These are phyloP conservation scores for Asterionellopsis glacialis DNA, from an alignment of 108 stramenopile species.

Conservation along the genomic window DNA sequence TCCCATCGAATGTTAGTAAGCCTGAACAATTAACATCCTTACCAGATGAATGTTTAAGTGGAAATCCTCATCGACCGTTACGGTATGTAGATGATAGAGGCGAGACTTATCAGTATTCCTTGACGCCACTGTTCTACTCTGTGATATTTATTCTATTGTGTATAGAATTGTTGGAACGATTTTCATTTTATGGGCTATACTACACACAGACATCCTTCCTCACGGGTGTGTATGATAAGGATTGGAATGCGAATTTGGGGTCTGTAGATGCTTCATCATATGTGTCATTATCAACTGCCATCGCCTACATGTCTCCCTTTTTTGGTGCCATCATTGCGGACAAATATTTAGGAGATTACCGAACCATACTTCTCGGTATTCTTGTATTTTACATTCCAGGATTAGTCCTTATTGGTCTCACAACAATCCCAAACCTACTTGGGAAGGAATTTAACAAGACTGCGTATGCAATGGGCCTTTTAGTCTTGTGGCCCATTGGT, in stretches of 20 bases:
- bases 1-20: conserved; percentile 34
- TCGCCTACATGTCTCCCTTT: conserved; percentile 86
- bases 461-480: conserved; percentile 44
- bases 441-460: conserved; percentile 52
- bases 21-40: conserved; percentile 29
- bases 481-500: conserved; percentile 75
- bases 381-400: conserved; percentile 74
- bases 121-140: conserved; percentile 57
- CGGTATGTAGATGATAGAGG: conserved; percentile 53
- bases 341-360: conserved; percentile 67
- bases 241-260: conserved; percentile 73
- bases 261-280: conserved; percentile 59
- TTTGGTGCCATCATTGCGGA: conserved; percentile 76
- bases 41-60: conserved; percentile 39
- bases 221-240: conserved; percentile 71
- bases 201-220: conserved; percentile 80
- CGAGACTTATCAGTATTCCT: conserved; percentile 39
- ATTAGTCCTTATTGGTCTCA: conserved; percentile 57
- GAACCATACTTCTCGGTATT: conserved; percentile 54
- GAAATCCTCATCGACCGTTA: conserved; percentile 42
- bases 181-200: conserved; percentile 77
- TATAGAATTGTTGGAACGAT: conserved; percentile 79
- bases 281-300: conserved; percentile 71
- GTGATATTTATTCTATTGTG: conserved; percentile 64
- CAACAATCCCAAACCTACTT: conserved; percentile 59